Base-by-base conservation (phyloP, 768 basidiomycete genomes). In the Boletus barrowsii region DNA sequence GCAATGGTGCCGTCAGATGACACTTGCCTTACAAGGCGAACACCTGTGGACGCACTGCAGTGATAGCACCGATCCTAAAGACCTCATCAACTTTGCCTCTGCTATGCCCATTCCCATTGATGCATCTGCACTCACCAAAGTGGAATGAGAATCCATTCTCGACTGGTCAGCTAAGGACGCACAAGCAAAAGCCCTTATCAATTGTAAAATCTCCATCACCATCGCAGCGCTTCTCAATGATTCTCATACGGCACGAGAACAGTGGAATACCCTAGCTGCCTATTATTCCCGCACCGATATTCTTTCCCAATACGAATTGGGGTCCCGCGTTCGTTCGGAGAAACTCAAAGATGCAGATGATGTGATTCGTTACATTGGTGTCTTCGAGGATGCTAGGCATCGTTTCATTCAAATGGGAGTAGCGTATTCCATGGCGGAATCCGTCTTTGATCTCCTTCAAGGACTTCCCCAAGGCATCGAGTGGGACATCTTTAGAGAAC, bases 101-200 rank as follows among this genome's bases (percentile, higher is more conserved):
- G 4, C 32, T 11, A 32, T 32, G 8, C 32, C 32, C 9, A 32
- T 4, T 5, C 32, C 32, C 32, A 5, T 9, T 1, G 32, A 11
- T 5, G 32, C 32, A 32, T 9, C 8, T 8, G 11, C 32, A 32
- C 1, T 9, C 2, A 32, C 32, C 9, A 32, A 5, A 1, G 32
- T 5, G 32, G 32, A 32, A 32, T 1, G 32, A 37, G 5, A 22
- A 3, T 22, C 22, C 22, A 61, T 62, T 1, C 6, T 50, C 0
- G 15, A 33, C 4, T 57, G 51, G 51, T 0, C 26, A 0, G 30
- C 37, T 0, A 57, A 57, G 10, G 54, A 56, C 13, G 17, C 42
- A 0, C 42, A 59, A 2, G 58, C 47, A 0, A 61, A 61, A 15
- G 37, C 10, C 0, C 35, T 61, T 0, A 51, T 60, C 0, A 40